phyloP scores from a whole-genome alignment of 2,329 filamentous ascomycete species.

The Trichoderma cornu-damae region DNA sequence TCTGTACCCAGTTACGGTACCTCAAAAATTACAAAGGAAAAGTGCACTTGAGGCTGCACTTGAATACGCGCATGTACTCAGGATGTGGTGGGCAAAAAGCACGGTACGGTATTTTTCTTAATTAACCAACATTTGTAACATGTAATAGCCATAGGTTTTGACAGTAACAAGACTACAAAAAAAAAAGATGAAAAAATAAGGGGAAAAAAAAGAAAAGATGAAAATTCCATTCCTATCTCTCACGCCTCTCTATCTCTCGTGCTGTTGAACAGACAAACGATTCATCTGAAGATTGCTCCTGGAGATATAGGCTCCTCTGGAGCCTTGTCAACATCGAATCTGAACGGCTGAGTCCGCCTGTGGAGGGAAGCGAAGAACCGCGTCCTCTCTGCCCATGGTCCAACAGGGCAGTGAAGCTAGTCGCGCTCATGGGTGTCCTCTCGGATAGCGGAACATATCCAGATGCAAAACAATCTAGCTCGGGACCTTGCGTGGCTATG shows the following conservation, averaged over 20 bases:
- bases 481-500: neutral
- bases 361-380: neutral
- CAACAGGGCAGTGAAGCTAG: neutral
- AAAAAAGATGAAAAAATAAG: constrained; percentile 13
- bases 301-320: neutral
- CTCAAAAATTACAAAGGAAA: constrained; percentile 2
- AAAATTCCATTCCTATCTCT: neutral
- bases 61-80: neutral
- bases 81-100: constrained; percentile 1
- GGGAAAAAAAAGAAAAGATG: constrained; percentile 4
- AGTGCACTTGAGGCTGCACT: neutral
- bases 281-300: constrained; percentile 17
- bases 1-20: neutral
- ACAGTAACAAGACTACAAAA: neutral
- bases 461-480: neutral
- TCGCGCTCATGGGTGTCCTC: neutral
- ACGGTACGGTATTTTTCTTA: constrained; percentile 4
- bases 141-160: constrained; percentile 3
- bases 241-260: constrained; percentile 15
- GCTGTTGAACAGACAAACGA: constrained; percentile 23
- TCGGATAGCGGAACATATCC: neutral
- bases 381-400: neutral
- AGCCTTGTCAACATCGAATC: neutral
- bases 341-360: neutral
- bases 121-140: neutral